phyloP scores from a whole-genome alignment of 2,329 filamentous ascomycete genomes.

The Penicillium hordei region DNA sequence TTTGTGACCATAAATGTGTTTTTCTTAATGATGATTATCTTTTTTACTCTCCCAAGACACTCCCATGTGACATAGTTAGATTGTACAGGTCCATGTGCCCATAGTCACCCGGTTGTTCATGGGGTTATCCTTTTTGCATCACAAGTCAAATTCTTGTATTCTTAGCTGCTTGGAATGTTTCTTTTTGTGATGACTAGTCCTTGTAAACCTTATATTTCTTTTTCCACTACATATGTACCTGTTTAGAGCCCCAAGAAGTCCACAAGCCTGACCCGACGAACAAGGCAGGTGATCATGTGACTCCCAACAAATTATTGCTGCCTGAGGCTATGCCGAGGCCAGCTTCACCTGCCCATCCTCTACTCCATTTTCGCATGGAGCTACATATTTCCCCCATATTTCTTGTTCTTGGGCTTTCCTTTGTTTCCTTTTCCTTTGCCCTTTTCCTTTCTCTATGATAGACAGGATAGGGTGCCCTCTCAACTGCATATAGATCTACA shows the following conservation, averaged over 20 bases:
- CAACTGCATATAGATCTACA: conserved; percentile 10
- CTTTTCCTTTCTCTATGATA: conserved; percentile 14
- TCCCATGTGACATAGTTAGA: conserved; percentile 19
- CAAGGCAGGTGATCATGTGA: conserved; percentile 21
- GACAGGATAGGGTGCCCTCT: conserved; percentile 7
- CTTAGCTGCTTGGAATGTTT: not conserved
- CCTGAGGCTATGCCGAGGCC: conserved; percentile 23
- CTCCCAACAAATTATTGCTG: conserved; percentile 17
- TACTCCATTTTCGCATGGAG: conserved; percentile 1
- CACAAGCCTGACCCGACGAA: not conserved
- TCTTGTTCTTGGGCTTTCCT: not conserved
- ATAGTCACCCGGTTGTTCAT: not conserved
- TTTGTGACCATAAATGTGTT: conserved; percentile 11
- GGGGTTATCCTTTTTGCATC: not conserved
- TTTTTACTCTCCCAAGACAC: conserved; percentile 7
- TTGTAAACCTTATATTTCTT: not conserved
- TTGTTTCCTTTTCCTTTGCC: conserved; percentile 13
- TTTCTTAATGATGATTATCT: conserved; percentile 9
- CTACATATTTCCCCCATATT: conserved; percentile 4
- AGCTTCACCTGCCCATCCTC: conserved; percentile 10
- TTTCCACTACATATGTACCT: not conserved
- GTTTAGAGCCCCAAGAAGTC: not conserved
- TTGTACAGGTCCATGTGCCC: conserved; percentile 4
- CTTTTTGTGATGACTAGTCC: not conserved
- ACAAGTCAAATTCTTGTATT: not conserved